Percentiles rank a stretch among this genome's conserved stretches.
Evolutionary conservation across 2,329 filamentous ascomycete species (phyloP).

Genomic region (Fusarium nelsonii): DNA sequence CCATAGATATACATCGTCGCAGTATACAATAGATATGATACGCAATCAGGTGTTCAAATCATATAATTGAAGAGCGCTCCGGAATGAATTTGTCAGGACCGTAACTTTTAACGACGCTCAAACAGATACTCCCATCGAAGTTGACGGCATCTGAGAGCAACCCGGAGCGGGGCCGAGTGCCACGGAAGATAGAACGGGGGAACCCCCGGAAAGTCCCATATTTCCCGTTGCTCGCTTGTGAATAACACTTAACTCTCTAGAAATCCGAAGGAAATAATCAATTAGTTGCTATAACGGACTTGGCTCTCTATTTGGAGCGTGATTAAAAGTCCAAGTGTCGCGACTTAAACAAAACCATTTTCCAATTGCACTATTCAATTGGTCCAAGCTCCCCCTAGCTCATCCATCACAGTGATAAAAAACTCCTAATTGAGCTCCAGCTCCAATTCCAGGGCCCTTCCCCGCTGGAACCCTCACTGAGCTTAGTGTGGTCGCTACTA

Average conservation of each 20-base stretch:
- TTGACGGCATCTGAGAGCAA: conserved; percentile 14
- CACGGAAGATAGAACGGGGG: neutral
- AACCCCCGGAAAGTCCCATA: conserved; percentile 1
- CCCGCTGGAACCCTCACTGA: conserved; percentile 16
- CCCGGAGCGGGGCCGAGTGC: conserved; percentile 27
- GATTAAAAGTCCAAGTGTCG: neutral
- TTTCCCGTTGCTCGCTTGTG: neutral
- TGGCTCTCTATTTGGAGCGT: neutral
- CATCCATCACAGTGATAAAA: conserved; percentile 8
- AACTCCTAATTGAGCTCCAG: conserved; percentile 29
- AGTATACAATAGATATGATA: neutral
- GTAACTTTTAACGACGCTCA: neutral
- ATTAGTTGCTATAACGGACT: neutral
- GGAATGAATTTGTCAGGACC: neutral
- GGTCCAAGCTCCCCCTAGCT: conserved; percentile 21
- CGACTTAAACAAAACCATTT: neutral
- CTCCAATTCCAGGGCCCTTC: conserved; percentile 5
- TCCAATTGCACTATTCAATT: conserved; percentile 25
- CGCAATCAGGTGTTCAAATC: neutral
- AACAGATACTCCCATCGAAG: too few relatives aligned
- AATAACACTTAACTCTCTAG: neutral
- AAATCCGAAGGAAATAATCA: neutral
- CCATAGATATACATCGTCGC: neutral
- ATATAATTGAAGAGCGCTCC: too few relatives aligned
- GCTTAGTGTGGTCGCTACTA: neutral